A percentile compares a stretch with the other conserved stretches of the same genome.
phyloP scores from a whole-genome alignment of 805 yeast genomes.

The Candida schatavii region DNA sequence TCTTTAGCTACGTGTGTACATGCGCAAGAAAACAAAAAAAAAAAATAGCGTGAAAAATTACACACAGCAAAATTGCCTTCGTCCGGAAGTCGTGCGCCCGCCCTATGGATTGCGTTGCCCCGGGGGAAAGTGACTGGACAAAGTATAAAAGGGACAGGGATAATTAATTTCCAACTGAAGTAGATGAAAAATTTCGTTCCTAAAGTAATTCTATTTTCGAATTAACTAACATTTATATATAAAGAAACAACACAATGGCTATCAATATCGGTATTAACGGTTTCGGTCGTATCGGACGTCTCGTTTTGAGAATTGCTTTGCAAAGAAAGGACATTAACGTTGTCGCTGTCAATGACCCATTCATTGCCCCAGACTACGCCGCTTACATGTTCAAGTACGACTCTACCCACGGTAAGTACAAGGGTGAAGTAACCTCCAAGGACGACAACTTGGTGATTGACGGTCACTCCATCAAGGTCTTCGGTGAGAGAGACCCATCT shows the following conservation, averaged over 20 bases:
- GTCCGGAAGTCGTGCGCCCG: conserved; percentile 8
- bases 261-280: conserved; percentile 88
- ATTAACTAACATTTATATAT: conserved; percentile 13
- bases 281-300: conserved; percentile 92
- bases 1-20: too few species aligned
- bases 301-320: conserved; percentile 81
- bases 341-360: conserved; percentile 89
- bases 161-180: not conserved
- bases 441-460: conserved; percentile 63
- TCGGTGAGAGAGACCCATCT: conserved; percentile 83
- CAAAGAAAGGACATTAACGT: conserved; percentile 72
- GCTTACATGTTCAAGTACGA: conserved; percentile 95
- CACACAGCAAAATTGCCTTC: conserved; percentile 6
- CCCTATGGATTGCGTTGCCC: conserved; percentile 15
- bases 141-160: conserved; percentile 4
- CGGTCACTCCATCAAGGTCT: conserved; percentile 64
- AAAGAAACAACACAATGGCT: conserved; percentile 39
- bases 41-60: not conserved
- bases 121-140: conserved; percentile 9
- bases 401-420: conserved; percentile 85
- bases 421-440: conserved; percentile 65
- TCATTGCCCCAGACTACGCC: conserved; percentile 86
- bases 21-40: not conserved
- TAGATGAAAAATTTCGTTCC: not conserved
- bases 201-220: conserved; percentile 1